Evolutionary conservation across 352 stramenopile genomes (phyloP).

Genomic region (Pythium monospermum): DNA sequence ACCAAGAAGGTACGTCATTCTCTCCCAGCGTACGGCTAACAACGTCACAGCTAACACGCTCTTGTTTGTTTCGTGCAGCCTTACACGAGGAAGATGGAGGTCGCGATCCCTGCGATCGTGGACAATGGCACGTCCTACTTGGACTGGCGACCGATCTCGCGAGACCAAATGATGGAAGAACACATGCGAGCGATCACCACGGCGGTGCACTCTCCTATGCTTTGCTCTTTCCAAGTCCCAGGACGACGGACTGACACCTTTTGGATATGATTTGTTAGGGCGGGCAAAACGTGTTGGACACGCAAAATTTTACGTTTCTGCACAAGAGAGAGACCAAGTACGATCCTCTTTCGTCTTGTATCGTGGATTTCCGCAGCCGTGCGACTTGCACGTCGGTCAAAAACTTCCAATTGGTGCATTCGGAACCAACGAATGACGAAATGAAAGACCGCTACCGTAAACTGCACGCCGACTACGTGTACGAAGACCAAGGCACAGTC

Average conservation of each 20-base stretch:
- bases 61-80: slow-evolving; percentile 21
- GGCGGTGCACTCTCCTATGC: slow-evolving; percentile 45
- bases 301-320: slow-evolving; percentile 73
- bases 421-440: slow-evolving; percentile 59
- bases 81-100: slow-evolving; percentile 79
- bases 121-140: slow-evolving; percentile 57
- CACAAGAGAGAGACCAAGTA: slow-evolving; percentile 89
- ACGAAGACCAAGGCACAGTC: slow-evolving; percentile 81
- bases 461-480: slow-evolving; percentile 64
- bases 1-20: slow-evolving; percentile 48
- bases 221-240: neutral
- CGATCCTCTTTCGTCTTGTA: slow-evolving; percentile 87
- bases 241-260: neutral
- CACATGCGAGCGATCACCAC: slow-evolving; percentile 56
- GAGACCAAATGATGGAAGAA: slow-evolving; percentile 78
- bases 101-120: slow-evolving; percentile 65
- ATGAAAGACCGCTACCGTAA: slow-evolving; percentile 71
- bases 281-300: slow-evolving; percentile 76
- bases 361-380: slow-evolving; percentile 90
- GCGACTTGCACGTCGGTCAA: slow-evolving; percentile 89
- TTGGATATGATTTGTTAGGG: slow-evolving; percentile 32
- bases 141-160: slow-evolving; percentile 65
- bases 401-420: slow-evolving; percentile 92
- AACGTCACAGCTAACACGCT: neutral
- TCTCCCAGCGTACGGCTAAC: no score